Conservation (phyloP, 2,329 filamentous ascomycete genomes). For the Aciculosporium take region DNA sequence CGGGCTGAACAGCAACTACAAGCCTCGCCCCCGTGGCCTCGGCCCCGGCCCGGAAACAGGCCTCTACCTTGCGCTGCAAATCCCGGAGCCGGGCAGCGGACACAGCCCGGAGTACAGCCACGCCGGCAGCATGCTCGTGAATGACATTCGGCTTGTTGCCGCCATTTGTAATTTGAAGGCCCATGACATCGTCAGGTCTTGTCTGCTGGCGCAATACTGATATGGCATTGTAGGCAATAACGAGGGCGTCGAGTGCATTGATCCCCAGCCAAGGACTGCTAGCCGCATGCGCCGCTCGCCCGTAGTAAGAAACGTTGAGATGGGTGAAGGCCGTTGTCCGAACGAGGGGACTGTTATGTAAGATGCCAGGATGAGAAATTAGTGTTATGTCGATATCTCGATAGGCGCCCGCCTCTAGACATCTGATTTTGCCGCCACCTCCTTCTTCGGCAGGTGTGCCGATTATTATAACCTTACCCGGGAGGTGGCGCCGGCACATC, state of each 20-base stretch:
- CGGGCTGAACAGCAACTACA: slow-evolving; percentile 22
- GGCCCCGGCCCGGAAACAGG: slow-evolving; percentile 24
- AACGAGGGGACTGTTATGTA: slow-evolving; percentile 30
- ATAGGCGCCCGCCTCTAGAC: slow-evolving; percentile 27
- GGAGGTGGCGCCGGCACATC: slow-evolving; percentile 25
- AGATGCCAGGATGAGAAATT: slow-evolving; percentile 18
- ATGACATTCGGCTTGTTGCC: slow-evolving; percentile 41
- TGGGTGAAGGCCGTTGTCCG: slow-evolving; percentile 35
- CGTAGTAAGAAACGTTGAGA: slow-evolving; percentile 37
- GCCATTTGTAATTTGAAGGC: slow-evolving; percentile 37
- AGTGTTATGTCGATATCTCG: slow-evolving; percentile 9
- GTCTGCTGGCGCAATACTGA: slow-evolving; percentile 41
- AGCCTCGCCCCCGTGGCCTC: slow-evolving; percentile 31
- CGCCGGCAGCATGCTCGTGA: slow-evolving; percentile 31
- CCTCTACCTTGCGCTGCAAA: slow-evolving; percentile 26
- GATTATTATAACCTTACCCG: slow-evolving; percentile 31
- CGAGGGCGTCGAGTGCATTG: slow-evolving; percentile 42
- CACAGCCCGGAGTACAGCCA: slow-evolving; percentile 30
- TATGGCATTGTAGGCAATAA: slow-evolving; percentile 32
- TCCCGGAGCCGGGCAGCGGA: slow-evolving; percentile 25
- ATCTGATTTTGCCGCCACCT: slow-evolving; percentile 32
- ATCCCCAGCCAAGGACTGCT: slow-evolving; percentile 41
- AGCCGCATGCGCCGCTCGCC: slow-evolving; percentile 40
- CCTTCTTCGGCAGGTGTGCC: slow-evolving; percentile 34
- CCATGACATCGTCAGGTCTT: slow-evolving; percentile 32